Evolutionary conservation across 2,329 filamentous ascomycete genomes (phyloP).

Genomic region (Talaromyces sp.): DNA sequence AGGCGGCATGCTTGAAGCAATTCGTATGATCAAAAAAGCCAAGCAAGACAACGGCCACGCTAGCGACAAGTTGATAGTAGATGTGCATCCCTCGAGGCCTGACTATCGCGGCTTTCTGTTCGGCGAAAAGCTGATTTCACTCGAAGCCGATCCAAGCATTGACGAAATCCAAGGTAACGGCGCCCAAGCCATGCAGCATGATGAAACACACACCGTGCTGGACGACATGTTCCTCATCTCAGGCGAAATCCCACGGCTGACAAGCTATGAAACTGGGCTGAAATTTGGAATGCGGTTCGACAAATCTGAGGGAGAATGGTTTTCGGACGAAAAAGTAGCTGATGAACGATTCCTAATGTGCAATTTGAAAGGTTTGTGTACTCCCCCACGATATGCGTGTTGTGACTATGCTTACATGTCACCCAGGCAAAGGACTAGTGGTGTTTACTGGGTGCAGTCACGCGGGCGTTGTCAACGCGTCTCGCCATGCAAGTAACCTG

Average conservation of each 20-base stretch:
- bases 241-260: slow-evolving; percentile 47
- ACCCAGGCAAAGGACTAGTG: slow-evolving; percentile 45
- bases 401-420: background rate
- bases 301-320: slow-evolving; percentile 37
- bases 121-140: slow-evolving; percentile 38
- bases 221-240: slow-evolving; percentile 50
- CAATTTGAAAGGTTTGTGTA: slow-evolving; percentile 42
- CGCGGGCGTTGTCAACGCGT: slow-evolving; percentile 49
- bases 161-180: slow-evolving; percentile 42
- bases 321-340: slow-evolving; percentile 43
- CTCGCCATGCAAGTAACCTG: slow-evolving; percentile 41
- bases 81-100: slow-evolving; percentile 50
- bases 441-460: slow-evolving; percentile 54
- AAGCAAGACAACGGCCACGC: slow-evolving; percentile 21
- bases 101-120: slow-evolving; percentile 45
- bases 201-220: slow-evolving; percentile 40
- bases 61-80: slow-evolving; percentile 32
- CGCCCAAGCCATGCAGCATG: slow-evolving; percentile 33
- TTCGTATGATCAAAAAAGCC: slow-evolving; percentile 42
- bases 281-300: slow-evolving; percentile 41
- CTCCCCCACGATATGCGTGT: background rate
- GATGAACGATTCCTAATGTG: slow-evolving; percentile 52
- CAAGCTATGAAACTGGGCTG: slow-evolving; percentile 45
- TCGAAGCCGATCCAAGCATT: slow-evolving; percentile 50
- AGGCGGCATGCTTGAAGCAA: slow-evolving; percentile 47